Percentiles rank a stretch among this genome's conserved stretches.
Conservation (phyloP, 2,329 filamentous ascomycete genomes). For the Hymenoscyphus albidus region DNA sequence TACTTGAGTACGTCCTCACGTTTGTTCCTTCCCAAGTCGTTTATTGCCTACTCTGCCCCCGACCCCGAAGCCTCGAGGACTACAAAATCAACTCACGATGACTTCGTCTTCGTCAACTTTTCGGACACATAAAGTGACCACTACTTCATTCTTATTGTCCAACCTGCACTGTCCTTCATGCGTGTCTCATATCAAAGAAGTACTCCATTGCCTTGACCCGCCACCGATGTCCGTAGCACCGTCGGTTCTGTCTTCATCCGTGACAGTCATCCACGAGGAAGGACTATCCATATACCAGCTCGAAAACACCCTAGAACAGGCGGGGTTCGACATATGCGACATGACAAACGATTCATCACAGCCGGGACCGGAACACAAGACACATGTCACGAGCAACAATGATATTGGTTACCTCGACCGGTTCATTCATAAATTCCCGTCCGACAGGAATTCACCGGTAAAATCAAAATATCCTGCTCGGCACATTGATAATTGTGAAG, state of each 20-base stretch:
- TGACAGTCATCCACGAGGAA: slow-evolving; percentile 55
- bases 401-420: slow-evolving; percentile 30
- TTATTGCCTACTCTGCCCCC: background rate
- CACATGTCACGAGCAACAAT: slow-evolving; percentile 19
- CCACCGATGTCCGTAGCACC: slow-evolving; percentile 57
- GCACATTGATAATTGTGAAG: slow-evolving; percentile 48
- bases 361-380: background rate
- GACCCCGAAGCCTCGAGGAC: background rate
- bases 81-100: background rate
- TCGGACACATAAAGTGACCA: background rate
- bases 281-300: slow-evolving; percentile 42
- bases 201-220: slow-evolving; percentile 48
- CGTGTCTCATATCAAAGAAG: slow-evolving; percentile 60
- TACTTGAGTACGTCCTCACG: background rate
- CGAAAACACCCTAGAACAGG: slow-evolving; percentile 47
- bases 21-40: background rate
- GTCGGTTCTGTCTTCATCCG: slow-evolving; percentile 67
- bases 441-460: slow-evolving; percentile 26
- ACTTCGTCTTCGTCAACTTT: background rate
- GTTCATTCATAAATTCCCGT: slow-evolving; percentile 24
- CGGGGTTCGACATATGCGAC: slow-evolving; percentile 55
- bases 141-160: slow-evolving; percentile 53
- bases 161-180: slow-evolving; percentile 80
- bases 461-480: slow-evolving; percentile 20
- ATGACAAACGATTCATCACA: slow-evolving; percentile 20